Percentiles rank a stretch among this genome's conserved stretches.
Evolutionary conservation across 768 basidiomycete genomes (phyloP).

Genomic region (Boletales sp.): DNA sequence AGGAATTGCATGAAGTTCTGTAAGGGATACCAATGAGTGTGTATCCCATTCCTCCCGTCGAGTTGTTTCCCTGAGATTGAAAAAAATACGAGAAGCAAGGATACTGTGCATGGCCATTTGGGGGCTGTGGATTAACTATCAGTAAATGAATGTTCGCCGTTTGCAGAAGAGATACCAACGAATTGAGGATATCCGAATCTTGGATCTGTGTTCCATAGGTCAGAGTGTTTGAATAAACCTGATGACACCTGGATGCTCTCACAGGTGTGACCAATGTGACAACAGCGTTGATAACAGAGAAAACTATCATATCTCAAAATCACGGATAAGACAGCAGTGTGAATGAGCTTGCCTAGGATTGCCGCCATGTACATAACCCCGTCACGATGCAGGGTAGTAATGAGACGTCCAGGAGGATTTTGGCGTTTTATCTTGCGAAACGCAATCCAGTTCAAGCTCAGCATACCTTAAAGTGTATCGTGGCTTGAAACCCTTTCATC

Average conservation of each 20-base stretch:
- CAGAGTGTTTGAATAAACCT: not conserved
- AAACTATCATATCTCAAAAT: conserved; percentile 4
- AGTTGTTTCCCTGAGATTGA: conserved; percentile 19
- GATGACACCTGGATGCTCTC: not conserved
- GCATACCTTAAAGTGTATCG: conserved; percentile 8
- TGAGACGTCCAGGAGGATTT: conserved; percentile 3
- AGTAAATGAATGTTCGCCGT: not conserved
- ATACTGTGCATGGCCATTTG: conserved; percentile 22
- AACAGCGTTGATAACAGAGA: conserved; percentile 16
- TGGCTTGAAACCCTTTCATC: not conserved
- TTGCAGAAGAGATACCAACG: conserved; percentile 3
- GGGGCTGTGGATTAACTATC: conserved; percentile 6
- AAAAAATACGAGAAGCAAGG: conserved; percentile 24
- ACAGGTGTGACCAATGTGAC: conserved; percentile 8
- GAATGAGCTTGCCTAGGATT: conserved; percentile 9
- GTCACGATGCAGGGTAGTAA: conserved; percentile 15
- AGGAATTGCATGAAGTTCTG: conserved; percentile 8
- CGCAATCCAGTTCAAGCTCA: conserved; percentile 14
- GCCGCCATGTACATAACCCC: conserved; percentile 16
- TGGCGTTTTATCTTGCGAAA: conserved; percentile 13
- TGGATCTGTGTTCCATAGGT: conserved; percentile 1
- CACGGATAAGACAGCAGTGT: not conserved
- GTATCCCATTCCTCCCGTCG: conserved; percentile 1
- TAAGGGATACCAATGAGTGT: not conserved
- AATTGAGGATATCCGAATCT: conserved; percentile 17